phyloP scores from a whole-genome alignment of 306 rosid species.

The Cucumis sativus region DNA sequence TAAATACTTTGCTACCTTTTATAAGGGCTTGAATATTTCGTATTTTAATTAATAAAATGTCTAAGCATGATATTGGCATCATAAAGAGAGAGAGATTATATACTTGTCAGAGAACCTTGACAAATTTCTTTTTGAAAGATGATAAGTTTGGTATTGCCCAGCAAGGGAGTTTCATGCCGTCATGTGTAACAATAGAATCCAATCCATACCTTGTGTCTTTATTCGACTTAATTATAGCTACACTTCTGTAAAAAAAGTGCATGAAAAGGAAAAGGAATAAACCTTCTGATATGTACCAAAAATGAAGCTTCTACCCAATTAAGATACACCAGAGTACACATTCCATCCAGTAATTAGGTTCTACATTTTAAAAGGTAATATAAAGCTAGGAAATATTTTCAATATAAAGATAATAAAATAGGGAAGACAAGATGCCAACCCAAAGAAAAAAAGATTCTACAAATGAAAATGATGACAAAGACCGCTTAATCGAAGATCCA shows the following conservation, averaged over 20 bases:
- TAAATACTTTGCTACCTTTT: neutral
- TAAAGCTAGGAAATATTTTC: neutral
- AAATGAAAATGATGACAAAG: neutral
- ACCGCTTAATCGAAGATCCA: neutral
- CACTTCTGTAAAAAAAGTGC: constrained; percentile 35
- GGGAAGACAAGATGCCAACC: neutral
- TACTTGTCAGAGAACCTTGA: constrained; percentile 52
- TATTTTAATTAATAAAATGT: neutral
- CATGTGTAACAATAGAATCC: constrained; percentile 88
- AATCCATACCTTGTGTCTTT: constrained; percentile 80
- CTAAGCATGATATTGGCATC: neutral
- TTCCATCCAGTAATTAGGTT: neutral
- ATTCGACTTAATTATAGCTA: constrained; percentile 78
- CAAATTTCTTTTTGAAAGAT: constrained; percentile 64
- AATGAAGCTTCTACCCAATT: neutral
- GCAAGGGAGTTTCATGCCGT: constrained; percentile 69
- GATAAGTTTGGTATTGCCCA: constrained; percentile 56
- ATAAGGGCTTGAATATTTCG: neutral
- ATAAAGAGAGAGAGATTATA: neutral
- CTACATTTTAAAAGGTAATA: neutral
- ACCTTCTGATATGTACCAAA: neutral
- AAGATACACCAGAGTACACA: neutral
- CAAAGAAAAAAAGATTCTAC: too few species aligned
- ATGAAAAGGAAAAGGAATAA: neutral
- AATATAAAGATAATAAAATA: neutral